A percentile compares a stretch with the other conserved stretches of the same genome.
Evolutionary conservation across 2,329 filamentous ascomycete species (phyloP).

Genomic region (Beauveria caledonica): DNA sequence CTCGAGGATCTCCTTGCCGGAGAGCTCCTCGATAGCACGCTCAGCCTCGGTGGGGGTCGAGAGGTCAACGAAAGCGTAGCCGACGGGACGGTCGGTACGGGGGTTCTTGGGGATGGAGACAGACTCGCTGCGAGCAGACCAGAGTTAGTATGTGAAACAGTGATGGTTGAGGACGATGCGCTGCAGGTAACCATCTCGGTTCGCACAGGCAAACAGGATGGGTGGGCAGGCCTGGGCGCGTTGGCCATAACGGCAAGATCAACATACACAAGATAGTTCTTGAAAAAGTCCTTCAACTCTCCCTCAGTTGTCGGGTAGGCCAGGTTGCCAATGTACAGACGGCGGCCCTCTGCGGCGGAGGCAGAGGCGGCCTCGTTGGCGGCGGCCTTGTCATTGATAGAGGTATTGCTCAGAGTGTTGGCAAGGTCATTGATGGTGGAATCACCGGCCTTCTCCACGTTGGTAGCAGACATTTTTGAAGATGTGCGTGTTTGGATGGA

Average conservation of each 20-base stretch:
- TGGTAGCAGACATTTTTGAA: conserved; percentile 71
- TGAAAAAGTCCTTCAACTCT: conserved; percentile 99
- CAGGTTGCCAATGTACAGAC: conserved; percentile 99
- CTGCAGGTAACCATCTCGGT: neutral
- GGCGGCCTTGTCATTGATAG: conserved; percentile 51
- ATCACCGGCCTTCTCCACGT: conserved; percentile 56
- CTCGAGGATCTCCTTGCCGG: conserved; percentile 94
- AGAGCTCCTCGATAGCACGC: conserved; percentile 89
- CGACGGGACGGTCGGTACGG: conserved; percentile 94
- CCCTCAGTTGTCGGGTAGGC: conserved; percentile 99
- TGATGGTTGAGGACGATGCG: neutral
- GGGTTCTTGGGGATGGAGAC: conserved; percentile 99
- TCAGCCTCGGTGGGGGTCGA: conserved; percentile 91
- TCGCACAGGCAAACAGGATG: neutral
- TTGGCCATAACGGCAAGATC: neutral
- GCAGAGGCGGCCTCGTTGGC: conserved; percentile 88
- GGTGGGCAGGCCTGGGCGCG: neutral
- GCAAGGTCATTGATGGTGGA: conserved; percentile 70
- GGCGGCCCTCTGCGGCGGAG: conserved; percentile 96
- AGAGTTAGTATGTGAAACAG: conserved; percentile 20
- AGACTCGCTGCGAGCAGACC: conserved; percentile 64
- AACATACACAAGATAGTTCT: conserved; percentile 97
- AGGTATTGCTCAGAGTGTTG: conserved; percentile 63
- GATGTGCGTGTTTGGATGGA: conserved; percentile 27
- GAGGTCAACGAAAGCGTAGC: conserved; percentile 97